Percentiles rank a stretch among this genome's conserved stretches.
phyloP scores from a whole-genome alignment of 2,329 filamentous ascomycete genomes.

The Ampelomyces quisqualis region DNA sequence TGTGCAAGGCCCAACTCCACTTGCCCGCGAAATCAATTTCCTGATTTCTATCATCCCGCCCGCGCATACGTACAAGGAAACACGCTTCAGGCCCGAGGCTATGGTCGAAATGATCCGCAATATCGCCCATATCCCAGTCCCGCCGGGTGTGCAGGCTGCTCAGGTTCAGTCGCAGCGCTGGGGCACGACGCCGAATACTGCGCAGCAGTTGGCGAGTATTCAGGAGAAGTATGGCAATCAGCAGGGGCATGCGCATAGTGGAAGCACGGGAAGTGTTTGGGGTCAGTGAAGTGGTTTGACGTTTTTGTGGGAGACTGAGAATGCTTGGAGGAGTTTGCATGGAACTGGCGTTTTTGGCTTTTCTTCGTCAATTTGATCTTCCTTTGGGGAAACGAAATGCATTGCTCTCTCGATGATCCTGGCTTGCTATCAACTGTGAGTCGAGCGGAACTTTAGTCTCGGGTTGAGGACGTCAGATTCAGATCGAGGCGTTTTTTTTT shows the following conservation, averaged over 20 bases:
- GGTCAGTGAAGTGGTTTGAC: not conserved
- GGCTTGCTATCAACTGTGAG: no score
- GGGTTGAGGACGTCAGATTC: no score
- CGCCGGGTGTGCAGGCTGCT: no score
- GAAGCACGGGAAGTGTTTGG: conserved; percentile 4
- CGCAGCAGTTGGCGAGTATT: conserved; percentile 35
- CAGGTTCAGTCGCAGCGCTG: conserved; percentile 22
- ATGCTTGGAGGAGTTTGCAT: not conserved
- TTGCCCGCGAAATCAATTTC: conserved; percentile 64
- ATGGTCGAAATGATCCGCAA: conserved; percentile 73
- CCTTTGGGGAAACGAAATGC: no score
- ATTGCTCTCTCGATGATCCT: no score
- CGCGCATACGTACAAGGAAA: conserved; percentile 69
- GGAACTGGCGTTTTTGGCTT: conserved; percentile 2
- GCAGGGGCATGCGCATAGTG: conserved; percentile 2
- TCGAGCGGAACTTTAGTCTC: no score
- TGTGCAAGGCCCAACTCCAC: conserved; percentile 56
- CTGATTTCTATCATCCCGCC: conserved; percentile 71
- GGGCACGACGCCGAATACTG: conserved; percentile 28
- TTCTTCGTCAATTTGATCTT: no score
- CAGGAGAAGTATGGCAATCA: conserved; percentile 32
- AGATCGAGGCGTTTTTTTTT: no score
- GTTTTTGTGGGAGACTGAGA: not conserved
- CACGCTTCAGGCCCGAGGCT: conserved; percentile 67
- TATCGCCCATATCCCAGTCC: conserved; percentile 21